A percentile compares a stretch with the other conserved stretches of the same genome.
Conservation (phyloP, 345 rosid genomes). For the rapeseed (Brassica napus) region Da-Ae NC_063449.1:6084001-6084500, state of each 20-base stretch:
- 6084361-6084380: conserved; percentile 71
- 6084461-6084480: conserved; percentile 39
- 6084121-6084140: conserved; percentile 49
- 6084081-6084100: conserved; percentile 83
- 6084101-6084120: conserved; percentile 56
- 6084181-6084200: conserved; percentile 89
- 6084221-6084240: conserved; percentile 60
- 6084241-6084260: conserved; percentile 80
- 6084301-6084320: conserved; percentile 55
- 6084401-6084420: conserved; percentile 53
- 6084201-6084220: conserved; percentile 71
- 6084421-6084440: conserved; percentile 56
- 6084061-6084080: conserved; percentile 58
- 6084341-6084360: conserved; percentile 50
- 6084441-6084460: conserved; percentile 43
- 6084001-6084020: conserved; percentile 65
- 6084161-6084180: conserved; percentile 91
- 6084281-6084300: conserved; percentile 68
- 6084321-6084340: conserved; percentile 69
- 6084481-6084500: conserved; percentile 54
- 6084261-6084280: conserved; percentile 48
- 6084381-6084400: conserved; percentile 64
- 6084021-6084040: conserved; percentile 57
- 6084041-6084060: conserved; percentile 44
- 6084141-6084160: conserved; percentile 74